These are phyloP conservation scores for Pythium vanterpoolii DNA, from an alignment of 352 stramenopile genomes.

Conservation along the genomic window DNA sequence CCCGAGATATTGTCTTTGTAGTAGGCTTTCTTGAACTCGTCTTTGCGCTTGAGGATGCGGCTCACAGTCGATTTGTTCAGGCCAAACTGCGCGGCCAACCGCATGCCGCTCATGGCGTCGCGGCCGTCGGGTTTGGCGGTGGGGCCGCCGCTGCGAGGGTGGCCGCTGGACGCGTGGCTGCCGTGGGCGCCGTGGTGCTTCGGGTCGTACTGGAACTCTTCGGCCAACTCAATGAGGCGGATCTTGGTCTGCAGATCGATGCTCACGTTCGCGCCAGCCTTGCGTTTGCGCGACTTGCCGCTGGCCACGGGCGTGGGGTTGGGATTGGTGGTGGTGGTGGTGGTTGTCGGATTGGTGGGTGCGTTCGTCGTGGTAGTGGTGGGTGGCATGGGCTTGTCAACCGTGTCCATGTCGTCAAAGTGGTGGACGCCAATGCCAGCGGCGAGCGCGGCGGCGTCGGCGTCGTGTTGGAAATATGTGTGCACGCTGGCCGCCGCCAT, in stretches of 20 bases:
- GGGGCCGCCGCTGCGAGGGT: neutral
- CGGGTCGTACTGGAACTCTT: conserved; percentile 80
- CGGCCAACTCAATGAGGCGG: conserved; percentile 74
- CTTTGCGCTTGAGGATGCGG: conserved; percentile 83
- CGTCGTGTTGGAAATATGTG: conserved; percentile 18
- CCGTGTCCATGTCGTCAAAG: conserved; percentile 18
- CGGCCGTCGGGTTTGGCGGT: neutral
- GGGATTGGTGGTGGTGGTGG: neutral
- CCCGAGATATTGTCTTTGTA: conserved; percentile 85
- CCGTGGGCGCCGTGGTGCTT: conserved; percentile 32
- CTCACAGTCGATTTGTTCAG: conserved; percentile 84
- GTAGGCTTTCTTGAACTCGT: conserved; percentile 85
- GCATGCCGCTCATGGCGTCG: conserved; percentile 71
- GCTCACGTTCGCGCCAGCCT: conserved; percentile 56
- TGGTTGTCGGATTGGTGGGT: neutral
- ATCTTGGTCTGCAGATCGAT: conserved; percentile 86
- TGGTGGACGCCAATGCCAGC: conserved; percentile 5
- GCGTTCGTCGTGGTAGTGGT: neutral
- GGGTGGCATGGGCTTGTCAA: neutral
- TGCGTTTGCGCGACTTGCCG: conserved; percentile 37
- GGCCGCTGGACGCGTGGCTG: neutral
- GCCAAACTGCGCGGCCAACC: conserved; percentile 65
- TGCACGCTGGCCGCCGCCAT: conserved; percentile 11
- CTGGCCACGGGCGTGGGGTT: neutral
- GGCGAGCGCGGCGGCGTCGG: conserved; percentile 4